Base-by-base conservation (phyloP, 2,329 filamentous ascomycete genomes). In the Claviceps humidiphila region DNA sequence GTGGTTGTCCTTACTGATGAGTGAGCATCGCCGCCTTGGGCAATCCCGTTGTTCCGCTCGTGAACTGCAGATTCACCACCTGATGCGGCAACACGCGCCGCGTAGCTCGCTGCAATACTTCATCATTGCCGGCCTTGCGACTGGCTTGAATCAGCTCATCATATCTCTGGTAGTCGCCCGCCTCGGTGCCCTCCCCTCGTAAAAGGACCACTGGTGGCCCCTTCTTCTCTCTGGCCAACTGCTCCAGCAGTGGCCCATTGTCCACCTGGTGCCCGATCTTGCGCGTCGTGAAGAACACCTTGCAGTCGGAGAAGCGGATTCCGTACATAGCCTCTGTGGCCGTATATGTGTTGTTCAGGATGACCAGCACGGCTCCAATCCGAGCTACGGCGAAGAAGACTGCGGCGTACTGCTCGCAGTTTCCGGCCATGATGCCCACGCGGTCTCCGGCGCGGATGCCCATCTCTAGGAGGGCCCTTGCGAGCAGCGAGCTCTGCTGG, bases 301-400 rank as follows among this genome's bases (percentile, higher is more conserved):
- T 84, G 68, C 82, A 88, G 57, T 80, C 84, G 16, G 84, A 81
- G 61, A 89, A 87, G 51, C 77, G 75, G 30, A 90, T 66, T 9
- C 83, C 86, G 65, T 85, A 84, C 63, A 81, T 75, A 47, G 84
- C 81, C 67, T 90, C 86, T 1, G 76, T 78, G 2, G 82, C 75
- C 1, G 86, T 90, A 63, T 90, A 90, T 0, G 85, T 90, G 68
- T 89, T 90, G 69, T 90, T 90, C 58, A 90, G 71, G 45, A 89
- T 87, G 30, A 89, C 85, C 50, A 89, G 71, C 46, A 85, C 81
- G 47, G 77, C 81, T 9, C 83, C 82, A 17, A 85, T 75, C 47
- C 79, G 74, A 42, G 82, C 80, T 11, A 81, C 82, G 3, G 83
- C 84, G 58, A 89, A 88, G 71, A 88, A 87, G 16, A 88, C 75